phyloP scores from a whole-genome alignment of 345 rosid genomes.

The Hevea brasiliensis region DNA sequence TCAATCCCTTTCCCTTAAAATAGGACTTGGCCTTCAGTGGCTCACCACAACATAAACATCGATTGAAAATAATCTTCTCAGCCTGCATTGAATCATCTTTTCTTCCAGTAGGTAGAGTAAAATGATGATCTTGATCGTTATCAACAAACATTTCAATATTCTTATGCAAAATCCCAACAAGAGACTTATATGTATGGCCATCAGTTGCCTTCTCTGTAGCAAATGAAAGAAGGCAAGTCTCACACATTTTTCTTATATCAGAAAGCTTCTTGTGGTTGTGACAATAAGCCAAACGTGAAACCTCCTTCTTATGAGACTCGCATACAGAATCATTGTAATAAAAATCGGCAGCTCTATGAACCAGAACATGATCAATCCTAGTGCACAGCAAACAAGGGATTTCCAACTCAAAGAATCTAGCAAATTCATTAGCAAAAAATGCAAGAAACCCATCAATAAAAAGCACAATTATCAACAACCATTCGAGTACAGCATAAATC shows the following conservation, averaged over 20 bases:
- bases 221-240: constrained; percentile 89
- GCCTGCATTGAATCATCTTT: constrained; percentile 29
- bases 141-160: constrained; percentile 68
- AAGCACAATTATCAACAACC: constrained; percentile 62
- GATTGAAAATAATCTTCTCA: constrained; percentile 28
- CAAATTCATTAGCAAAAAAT: constrained; percentile 60
- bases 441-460: constrained; percentile 70
- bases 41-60: constrained; percentile 74
- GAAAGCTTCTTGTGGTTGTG: constrained; percentile 82
- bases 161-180: constrained; percentile 70
- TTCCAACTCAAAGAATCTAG: constrained; percentile 71
- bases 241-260: constrained; percentile 77
- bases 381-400: constrained; percentile 88
- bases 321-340: constrained; percentile 85
- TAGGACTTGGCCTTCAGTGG: constrained; percentile 52
- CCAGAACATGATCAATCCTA: constrained; percentile 66
- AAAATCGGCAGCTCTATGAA: constrained; percentile 44
- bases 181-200: constrained; percentile 74
- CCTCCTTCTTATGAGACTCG: constrained; percentile 69
- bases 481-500: constrained; percentile 74
- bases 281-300: constrained; percentile 79
- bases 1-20: constrained; percentile 29
- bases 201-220: constrained; percentile 77
- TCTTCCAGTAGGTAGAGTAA: constrained; percentile 38
- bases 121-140: constrained; percentile 54